Percentiles rank a stretch among this genome's conserved stretches.
phyloP scores from a whole-genome alignment of 192 early-diverging fungal genomes.

The Mycoemilia scoparia region DNA sequence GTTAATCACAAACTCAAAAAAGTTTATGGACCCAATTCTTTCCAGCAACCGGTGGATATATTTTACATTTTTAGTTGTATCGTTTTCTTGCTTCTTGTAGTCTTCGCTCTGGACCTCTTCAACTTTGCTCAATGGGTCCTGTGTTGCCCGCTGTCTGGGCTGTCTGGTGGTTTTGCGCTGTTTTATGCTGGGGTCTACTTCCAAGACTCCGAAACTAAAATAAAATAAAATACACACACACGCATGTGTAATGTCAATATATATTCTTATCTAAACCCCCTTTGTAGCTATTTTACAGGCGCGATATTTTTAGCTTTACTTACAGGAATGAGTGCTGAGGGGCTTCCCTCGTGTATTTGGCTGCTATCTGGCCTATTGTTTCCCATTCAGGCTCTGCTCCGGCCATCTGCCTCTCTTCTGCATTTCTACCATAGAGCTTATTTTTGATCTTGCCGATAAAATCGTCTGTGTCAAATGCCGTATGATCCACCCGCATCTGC shows the following conservation, averaged over 20 bases:
- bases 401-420: conserved; percentile 25
- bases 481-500: conserved; percentile 52
- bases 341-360: conserved; percentile 29
- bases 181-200: too few relatives aligned
- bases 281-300: too few relatives aligned
- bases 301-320: conserved; percentile 26
- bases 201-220: too few relatives aligned
- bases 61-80: conserved; percentile 68
- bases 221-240: too few relatives aligned
- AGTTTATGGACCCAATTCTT: conserved; percentile 35
- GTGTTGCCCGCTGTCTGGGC: not conserved
- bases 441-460: conserved; percentile 45
- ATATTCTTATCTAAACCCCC: too few relatives aligned
- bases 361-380: conserved; percentile 32
- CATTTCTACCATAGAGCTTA: conserved; percentile 30
- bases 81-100: conserved; percentile 63
- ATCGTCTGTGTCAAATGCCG: conserved; percentile 58
- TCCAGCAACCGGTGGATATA: conserved; percentile 41
- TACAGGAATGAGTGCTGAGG: conserved; percentile 68
- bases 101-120: conserved; percentile 35
- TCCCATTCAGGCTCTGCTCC: conserved; percentile 36
- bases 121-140: not conserved
- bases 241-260: too few relatives aligned
- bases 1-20: conserved; percentile 80
- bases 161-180: not conserved